These are phyloP conservation scores for Colletotrichum melonis DNA, from an alignment of 2,329 filamentous ascomycete species.

Conservation along the genomic window DNA sequence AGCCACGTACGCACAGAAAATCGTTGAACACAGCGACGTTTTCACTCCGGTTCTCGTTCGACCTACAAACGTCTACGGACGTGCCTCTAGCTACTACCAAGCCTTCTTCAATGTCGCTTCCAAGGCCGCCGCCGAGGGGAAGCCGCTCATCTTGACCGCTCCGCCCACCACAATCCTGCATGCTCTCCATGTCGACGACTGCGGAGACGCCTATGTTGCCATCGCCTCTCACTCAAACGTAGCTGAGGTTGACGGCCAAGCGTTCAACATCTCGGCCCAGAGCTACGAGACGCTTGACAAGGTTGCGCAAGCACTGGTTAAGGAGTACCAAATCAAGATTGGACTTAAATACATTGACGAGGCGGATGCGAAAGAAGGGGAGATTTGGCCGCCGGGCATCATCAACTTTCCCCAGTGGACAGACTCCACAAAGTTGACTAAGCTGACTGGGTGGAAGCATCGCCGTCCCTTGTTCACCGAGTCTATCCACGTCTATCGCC, in stretches of 20 bases:
- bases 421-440: slow-evolving; percentile 52
- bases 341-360: slow-evolving; percentile 43
- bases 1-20: slow-evolving; percentile 44
- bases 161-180: slow-evolving; percentile 55
- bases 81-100: slow-evolving; percentile 57
- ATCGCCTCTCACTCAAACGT: slow-evolving; percentile 51
- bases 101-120: slow-evolving; percentile 50
- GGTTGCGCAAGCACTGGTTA: slow-evolving; percentile 49
- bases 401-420: slow-evolving; percentile 56
- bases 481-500: slow-evolving; percentile 47
- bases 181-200: slow-evolving; percentile 61
- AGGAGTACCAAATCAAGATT: slow-evolving; percentile 51
- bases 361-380: slow-evolving; percentile 30
- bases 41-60: slow-evolving; percentile 58
- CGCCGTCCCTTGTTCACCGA: slow-evolving; percentile 50
- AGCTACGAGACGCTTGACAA: slow-evolving; percentile 57
- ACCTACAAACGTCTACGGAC: slow-evolving; percentile 60
- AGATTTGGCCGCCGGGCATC: slow-evolving; percentile 38
- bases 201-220: slow-evolving; percentile 58
- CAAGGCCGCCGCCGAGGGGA: slow-evolving; percentile 6
- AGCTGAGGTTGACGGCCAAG: slow-evolving; percentile 48
- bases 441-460: slow-evolving; percentile 54
- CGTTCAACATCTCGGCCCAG: slow-evolving; percentile 58
- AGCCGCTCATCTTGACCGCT: slow-evolving; percentile 45
- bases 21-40: slow-evolving; percentile 49